phyloP scores from a whole-genome alignment of 1,139 yeast species.

The Hemisphaericaspora lyxosophila region DNA sequence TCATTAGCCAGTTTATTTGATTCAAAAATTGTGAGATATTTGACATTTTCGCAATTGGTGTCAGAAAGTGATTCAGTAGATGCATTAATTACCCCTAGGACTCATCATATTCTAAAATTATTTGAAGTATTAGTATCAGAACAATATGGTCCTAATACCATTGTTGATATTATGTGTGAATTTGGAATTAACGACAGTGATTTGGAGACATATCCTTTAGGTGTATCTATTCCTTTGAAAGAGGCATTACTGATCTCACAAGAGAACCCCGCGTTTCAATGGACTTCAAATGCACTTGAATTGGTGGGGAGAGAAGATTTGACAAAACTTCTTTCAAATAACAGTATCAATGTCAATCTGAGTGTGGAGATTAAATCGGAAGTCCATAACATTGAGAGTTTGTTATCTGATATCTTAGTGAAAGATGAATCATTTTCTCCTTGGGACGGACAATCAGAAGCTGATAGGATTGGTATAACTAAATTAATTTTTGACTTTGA shows the following conservation, averaged over 20 bases:
- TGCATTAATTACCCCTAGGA: slow-evolving; percentile 61
- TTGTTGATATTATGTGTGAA: slow-evolving; percentile 60
- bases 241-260: slow-evolving; percentile 61
- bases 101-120: slow-evolving; percentile 54
- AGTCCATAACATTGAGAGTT: slow-evolving; percentile 47
- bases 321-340: slow-evolving; percentile 24
- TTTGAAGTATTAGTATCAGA: slow-evolving; percentile 64
- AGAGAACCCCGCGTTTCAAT: slow-evolving; percentile 51
- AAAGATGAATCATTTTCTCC: slow-evolving; percentile 49
- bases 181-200: slow-evolving; percentile 50
- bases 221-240: slow-evolving; percentile 64
- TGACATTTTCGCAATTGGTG: slow-evolving; percentile 67
- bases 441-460: slow-evolving; percentile 69
- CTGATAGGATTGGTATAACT: slow-evolving; percentile 65
- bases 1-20: slow-evolving; percentile 56
- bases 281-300: slow-evolving; percentile 51
- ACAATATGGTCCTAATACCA: slow-evolving; percentile 40
- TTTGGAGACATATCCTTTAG: slow-evolving; percentile 73
- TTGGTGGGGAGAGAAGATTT: slow-evolving; percentile 71
- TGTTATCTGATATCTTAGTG: slow-evolving; percentile 48
- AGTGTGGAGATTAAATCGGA: slow-evolving; percentile 7
- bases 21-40: slow-evolving; percentile 46
- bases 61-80: slow-evolving; percentile 67
- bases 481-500: slow-evolving; percentile 74
- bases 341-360: background rate